Evolutionary conservation across 2,329 filamentous ascomycete genomes (phyloP).

Genomic region (Myriosclerotinia scirpicola): DNA sequence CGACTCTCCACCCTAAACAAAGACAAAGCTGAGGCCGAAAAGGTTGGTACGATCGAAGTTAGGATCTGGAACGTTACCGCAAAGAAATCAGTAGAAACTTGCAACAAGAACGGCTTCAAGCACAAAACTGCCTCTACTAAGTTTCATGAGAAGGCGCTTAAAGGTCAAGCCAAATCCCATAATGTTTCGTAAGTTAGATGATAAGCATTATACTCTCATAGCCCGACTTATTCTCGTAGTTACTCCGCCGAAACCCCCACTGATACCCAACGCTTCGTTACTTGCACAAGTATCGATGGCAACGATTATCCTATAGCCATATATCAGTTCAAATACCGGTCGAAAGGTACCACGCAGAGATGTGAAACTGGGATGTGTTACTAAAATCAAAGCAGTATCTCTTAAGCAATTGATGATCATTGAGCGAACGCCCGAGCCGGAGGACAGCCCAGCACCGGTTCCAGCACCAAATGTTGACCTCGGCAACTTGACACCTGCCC

Average conservation of each 20-base stretch:
- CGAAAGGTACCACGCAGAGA: background rate
- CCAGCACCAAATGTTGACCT: background rate
- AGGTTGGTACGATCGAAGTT: slow-evolving; percentile 13
- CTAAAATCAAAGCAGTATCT: slow-evolving; percentile 10
- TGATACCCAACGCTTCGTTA: rapidly evolving
- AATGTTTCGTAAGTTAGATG: slow-evolving; percentile 14
- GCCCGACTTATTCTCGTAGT: background rate
- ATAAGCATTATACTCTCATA: background rate
- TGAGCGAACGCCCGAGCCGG: slow-evolving; percentile 15
- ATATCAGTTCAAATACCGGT: slow-evolving; percentile 22
- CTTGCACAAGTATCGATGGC: background rate
- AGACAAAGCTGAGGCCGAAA: slow-evolving; percentile 7
- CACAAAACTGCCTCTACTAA: no score
- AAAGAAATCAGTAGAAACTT: background rate
- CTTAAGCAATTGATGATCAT: slow-evolving; percentile 20
- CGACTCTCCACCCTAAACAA: background rate
- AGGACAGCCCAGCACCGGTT: background rate
- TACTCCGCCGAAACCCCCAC: background rate
- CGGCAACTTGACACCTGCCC: background rate
- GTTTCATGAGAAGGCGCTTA: slow-evolving; percentile 22
- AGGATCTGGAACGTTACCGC: background rate
- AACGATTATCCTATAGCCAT: slow-evolving; percentile 7
- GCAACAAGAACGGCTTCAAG: no score
- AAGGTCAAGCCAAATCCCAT: slow-evolving; percentile 19
- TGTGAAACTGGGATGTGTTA: no score